A percentile compares a stretch with the other conserved stretches of the same genome.
phyloP scores from a whole-genome alignment of 257 asterid genomes.

The Plantago ovata region DNA sequence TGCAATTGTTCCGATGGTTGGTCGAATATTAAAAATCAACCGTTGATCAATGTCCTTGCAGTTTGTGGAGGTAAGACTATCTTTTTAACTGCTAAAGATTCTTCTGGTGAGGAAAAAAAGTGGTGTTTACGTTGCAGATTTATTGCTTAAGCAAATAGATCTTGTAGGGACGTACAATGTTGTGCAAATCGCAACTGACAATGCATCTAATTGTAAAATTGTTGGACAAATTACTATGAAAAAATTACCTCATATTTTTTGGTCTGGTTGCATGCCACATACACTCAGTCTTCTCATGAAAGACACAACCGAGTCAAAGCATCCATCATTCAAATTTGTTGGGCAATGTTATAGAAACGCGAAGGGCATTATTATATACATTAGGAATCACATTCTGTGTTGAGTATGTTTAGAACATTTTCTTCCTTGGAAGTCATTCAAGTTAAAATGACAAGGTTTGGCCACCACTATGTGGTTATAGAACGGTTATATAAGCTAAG shows the following conservation, averaged over 20 bases:
- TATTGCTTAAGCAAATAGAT: too few relatives aligned
- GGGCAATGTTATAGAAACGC: background rate
- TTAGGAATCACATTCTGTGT: background rate
- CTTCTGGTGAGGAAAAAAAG: background rate
- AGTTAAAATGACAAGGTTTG: background rate
- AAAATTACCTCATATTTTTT: conserved; percentile 5
- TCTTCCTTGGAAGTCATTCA: background rate
- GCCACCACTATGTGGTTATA: background rate
- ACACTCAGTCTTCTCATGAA: conserved; percentile 8
- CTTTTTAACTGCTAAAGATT: background rate
- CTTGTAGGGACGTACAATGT: too few relatives aligned
- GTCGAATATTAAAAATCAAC: background rate
- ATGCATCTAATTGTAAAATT: conserved; percentile 3
- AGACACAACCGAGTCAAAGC: background rate
- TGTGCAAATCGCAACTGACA: background rate
- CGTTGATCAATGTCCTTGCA: background rate
- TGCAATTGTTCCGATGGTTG: background rate
- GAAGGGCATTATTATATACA: background rate
- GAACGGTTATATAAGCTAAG: background rate
- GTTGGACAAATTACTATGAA: conserved; percentile 2
- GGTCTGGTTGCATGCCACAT: conserved; percentile 12
- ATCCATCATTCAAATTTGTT: background rate
- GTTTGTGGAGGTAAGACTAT: background rate
- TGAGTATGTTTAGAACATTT: background rate
- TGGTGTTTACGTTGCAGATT: too few relatives aligned